Percentiles rank a stretch among this genome's conserved stretches.
Conservation (phyloP, 1,139 yeast genomes). For the Groenewaldozyma sp. region DNA sequence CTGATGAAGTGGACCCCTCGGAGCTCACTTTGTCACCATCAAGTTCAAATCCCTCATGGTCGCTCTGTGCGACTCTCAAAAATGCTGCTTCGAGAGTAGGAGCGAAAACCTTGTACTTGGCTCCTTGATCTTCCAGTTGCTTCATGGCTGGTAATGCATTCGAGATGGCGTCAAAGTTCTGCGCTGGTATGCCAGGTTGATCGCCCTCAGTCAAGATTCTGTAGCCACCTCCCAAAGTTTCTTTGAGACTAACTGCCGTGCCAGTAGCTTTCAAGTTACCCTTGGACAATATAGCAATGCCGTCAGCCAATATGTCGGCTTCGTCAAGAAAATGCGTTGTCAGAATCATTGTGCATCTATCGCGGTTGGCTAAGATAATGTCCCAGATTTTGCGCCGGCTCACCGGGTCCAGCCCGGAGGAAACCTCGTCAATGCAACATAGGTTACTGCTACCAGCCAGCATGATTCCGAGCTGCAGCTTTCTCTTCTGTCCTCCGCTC, state of each 20-base stretch:
- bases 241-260: constrained; percentile 27
- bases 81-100: constrained; percentile 32
- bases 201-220: constrained; percentile 19
- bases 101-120: constrained; percentile 24
- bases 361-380: constrained; percentile 27
- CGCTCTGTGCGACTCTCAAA: constrained; percentile 26
- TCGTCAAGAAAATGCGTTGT: constrained; percentile 34
- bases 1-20: constrained; percentile 4
- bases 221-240: constrained; percentile 29
- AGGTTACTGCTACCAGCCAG: constrained; percentile 30
- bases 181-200: no score
- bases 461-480: constrained; percentile 64
- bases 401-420: constrained; percentile 33
- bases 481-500: constrained; percentile 91
- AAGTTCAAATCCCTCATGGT: constrained; percentile 21
- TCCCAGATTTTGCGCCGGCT: constrained; percentile 32
- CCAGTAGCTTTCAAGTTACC: constrained; percentile 28
- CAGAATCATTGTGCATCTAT: constrained; percentile 24
- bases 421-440: constrained; percentile 33
- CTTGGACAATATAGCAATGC: constrained; percentile 28
- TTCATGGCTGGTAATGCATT: constrained; percentile 12
- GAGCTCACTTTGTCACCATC: constrained; percentile 8
- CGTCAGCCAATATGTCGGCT: constrained; percentile 31
- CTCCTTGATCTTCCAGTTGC: constrained; percentile 17
- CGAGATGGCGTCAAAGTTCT: constrained; percentile 17